Base-by-base conservation (phyloP, 257 asterid genomes). In the Penstemon barbatus region DNA sequence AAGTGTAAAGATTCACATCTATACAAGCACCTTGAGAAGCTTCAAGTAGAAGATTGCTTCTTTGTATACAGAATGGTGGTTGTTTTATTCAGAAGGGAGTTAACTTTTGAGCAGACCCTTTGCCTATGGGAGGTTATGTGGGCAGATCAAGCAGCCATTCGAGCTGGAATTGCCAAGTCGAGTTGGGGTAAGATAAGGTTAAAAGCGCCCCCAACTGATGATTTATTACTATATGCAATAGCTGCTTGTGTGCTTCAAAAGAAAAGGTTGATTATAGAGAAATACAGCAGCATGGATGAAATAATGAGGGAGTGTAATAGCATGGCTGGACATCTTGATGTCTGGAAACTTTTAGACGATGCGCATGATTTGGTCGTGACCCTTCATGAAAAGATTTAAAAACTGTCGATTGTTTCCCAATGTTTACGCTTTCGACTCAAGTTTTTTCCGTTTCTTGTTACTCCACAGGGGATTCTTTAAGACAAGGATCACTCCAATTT, bases 111-210 rank as follows among this genome's bases (percentile, higher is more conserved):
- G 75, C 98, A 87, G 87, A 89, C 90, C 6, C 87, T 89, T 45
- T 85, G 92, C 77, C 88, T 92, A 0, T 92, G 98, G 98, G 98
- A 92, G 79, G 96, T 92, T 18, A 89, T 89, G 96, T 92, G 98
- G 97, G 97, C 98, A 0, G 98, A 92, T 79, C 98, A 92, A 71
- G 97, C 94, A 3, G 98, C 98, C 7, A 75, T 92, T 25, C 83
- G 97, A 65, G 96, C 92, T 2, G 92, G 96, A 19, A 81, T 92
- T 1, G 84, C 81, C 0, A 84, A 83, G 72, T 85, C 96, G 4
- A 80, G 89, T 0, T 82, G 94, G 94, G 79, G 90, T 18, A 83
- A 84, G 46, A 76, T 84, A 81, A 85, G 86, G 88, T 68, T 74
- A 33, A 80, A 82, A 72, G 95, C 96, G 1, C 98, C 97, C 12